A percentile compares a stretch with the other conserved stretches of the same genome.
Conservation (phyloP, 1,284 basidiomycete species). For the Meira nashicola region DNA sequence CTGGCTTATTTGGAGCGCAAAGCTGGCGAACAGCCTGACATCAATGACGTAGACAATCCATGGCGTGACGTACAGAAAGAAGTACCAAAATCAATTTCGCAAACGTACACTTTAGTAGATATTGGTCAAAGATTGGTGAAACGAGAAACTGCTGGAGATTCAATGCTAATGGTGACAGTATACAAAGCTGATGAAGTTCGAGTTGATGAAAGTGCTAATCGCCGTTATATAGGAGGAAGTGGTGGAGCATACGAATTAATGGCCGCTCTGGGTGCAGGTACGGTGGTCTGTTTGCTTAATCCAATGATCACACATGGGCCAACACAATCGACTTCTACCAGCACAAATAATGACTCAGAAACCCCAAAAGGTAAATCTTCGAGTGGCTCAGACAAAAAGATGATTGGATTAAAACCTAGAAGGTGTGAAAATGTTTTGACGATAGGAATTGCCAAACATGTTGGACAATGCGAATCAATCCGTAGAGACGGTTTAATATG, state of each 20-base stretch:
- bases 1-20: neutral
- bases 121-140: neutral
- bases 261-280: conserved; percentile 53
- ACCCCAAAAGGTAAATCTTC: neutral
- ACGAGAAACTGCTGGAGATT: neutral
- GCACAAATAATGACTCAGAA: neutral
- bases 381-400: conserved; percentile 57
- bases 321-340: neutral
- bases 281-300: conserved; percentile 82
- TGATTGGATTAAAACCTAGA: conserved; percentile 80
- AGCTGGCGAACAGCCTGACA: neutral
- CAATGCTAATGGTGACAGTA: conserved; percentile 1
- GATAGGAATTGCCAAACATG: conserved; percentile 77
- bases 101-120: neutral
- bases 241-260: conserved; percentile 3
- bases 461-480: conserved; percentile 73
- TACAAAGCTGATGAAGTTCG: neutral
- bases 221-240: conserved; percentile 1
- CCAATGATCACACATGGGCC: conserved; percentile 68
- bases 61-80: neutral
- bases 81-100: neutral
- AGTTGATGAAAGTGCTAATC: neutral
- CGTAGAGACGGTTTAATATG: conserved; percentile 72
- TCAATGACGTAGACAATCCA: neutral
- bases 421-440: conserved; percentile 72